Percentiles rank a stretch among this genome's conserved stretches.
phyloP scores from a whole-genome alignment of 2,329 filamentous ascomycete genomes.

The Penicillium rolfsii region DNA sequence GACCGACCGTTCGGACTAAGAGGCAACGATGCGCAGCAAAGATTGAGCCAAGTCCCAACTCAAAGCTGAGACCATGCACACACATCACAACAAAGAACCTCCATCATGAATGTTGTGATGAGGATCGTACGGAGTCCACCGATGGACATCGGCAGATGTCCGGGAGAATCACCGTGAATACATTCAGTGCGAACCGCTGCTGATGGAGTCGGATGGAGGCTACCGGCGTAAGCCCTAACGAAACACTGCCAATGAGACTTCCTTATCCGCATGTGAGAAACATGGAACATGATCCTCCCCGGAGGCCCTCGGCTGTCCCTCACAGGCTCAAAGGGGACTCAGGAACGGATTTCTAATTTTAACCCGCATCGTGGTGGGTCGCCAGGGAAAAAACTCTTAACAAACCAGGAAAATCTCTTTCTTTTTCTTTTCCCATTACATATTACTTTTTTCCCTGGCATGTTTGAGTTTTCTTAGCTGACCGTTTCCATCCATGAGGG shows the following conservation, averaged over 20 bases:
- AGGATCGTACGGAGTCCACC: too few species aligned
- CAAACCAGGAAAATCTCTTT: neutral
- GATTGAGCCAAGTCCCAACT: neutral
- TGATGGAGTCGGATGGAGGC: neutral
- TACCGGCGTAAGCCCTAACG: neutral
- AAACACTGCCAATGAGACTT: conserved; percentile 1
- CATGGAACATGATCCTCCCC: neutral
- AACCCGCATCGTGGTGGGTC: neutral
- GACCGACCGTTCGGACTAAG: neutral
- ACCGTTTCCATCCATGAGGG: neutral
- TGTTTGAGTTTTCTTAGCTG: neutral
- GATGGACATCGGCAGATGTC: neutral
- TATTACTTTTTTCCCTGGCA: neutral
- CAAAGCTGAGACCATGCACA: neutral
- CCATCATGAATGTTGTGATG: too few species aligned
- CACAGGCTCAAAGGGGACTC: neutral
- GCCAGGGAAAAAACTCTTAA: neutral
- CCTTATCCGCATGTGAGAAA: conserved; percentile 2
- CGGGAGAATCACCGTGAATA: neutral
- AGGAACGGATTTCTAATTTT: neutral
- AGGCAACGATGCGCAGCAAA: neutral
- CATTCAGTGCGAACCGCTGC: neutral
- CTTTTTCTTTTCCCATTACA: neutral
- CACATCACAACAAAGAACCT: neutral
- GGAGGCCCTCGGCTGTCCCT: neutral